phyloP scores from a whole-genome alignment of 441 rosid species.

The Aquilaria agallochum region DNA sequence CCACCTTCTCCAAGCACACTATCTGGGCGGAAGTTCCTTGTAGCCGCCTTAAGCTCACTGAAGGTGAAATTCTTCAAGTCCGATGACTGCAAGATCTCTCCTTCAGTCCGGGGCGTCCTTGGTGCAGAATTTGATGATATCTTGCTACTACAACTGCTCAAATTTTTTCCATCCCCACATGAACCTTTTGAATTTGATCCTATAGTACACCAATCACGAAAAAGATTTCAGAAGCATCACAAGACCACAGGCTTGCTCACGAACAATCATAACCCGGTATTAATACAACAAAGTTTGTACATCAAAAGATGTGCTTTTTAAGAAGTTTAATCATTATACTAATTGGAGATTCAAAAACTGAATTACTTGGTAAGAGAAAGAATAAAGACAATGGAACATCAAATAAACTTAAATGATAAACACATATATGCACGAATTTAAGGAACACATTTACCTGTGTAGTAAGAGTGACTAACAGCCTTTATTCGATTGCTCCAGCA shows the following conservation, averaged over 20 bases:
- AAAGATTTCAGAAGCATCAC: too few species aligned
- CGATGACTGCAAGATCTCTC: constrained; percentile 59
- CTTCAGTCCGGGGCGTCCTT: constrained; percentile 52
- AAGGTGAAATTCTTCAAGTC: constrained; percentile 48
- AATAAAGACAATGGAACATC: too few species aligned
- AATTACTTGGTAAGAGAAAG: too few species aligned
- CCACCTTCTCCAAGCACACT: constrained; percentile 78
- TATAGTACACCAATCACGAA: constrained; percentile 12
- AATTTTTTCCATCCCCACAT: constrained; percentile 37
- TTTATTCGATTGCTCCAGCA: constrained; percentile 71
- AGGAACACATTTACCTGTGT: constrained; percentile 32
- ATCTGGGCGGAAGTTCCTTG: constrained; percentile 65
- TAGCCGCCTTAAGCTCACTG: constrained; percentile 48
- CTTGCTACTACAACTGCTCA: constrained; percentile 32
- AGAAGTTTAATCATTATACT: too few species aligned
- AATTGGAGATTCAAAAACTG: too few species aligned
- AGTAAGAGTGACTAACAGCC: constrained; percentile 41
- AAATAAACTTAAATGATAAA: too few species aligned
- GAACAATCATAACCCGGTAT: too few species aligned
- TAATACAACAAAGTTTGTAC: too few species aligned
- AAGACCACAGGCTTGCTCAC: too few species aligned
- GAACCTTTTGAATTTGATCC: constrained; percentile 46
- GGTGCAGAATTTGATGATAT: constrained; percentile 39
- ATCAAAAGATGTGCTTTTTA: too few species aligned
- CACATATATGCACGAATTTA: too few species aligned